A percentile compares a stretch with the other conserved stretches of the same genome.
Evolutionary conservation across 495 filamentous ascomycete species (phyloP).

Genomic region (Penicillium maclennaniae): DNA sequence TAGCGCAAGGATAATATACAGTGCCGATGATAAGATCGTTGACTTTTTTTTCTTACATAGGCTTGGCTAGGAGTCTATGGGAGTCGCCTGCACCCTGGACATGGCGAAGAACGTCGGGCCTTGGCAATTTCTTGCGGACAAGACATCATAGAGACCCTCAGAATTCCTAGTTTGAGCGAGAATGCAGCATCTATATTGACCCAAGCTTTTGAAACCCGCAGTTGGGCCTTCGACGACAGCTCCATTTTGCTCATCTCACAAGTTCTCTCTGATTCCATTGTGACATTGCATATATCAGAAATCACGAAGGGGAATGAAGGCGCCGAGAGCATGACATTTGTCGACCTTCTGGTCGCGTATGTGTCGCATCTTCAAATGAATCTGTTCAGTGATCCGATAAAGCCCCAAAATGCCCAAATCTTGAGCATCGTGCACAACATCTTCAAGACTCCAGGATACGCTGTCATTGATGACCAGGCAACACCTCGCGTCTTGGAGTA

Average conservation of each 20-base stretch:
- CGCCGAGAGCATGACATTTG: constrained; percentile 63
- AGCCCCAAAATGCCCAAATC: constrained; percentile 32
- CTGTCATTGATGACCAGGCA: constrained; percentile 72
- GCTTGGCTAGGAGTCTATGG: constrained; percentile 22
- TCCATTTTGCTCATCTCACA: constrained; percentile 27
- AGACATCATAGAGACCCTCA: constrained; percentile 29
- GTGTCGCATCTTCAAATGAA: constrained; percentile 33
- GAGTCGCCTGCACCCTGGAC: constrained; percentile 9
- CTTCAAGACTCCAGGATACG: constrained; percentile 65
- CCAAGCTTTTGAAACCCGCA: constrained; percentile 21
- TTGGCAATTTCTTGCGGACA: constrained; percentile 32
- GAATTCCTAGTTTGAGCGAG: constrained; percentile 19
- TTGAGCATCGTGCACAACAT: constrained; percentile 56
- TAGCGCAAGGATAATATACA: background rate
- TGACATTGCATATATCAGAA: constrained; percentile 33
- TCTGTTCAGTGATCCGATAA: constrained; percentile 28
- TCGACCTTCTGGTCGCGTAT: constrained; percentile 67
- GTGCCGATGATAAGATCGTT: background rate
- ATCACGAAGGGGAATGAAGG: constrained; percentile 59
- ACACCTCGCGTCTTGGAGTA: constrained; percentile 77
- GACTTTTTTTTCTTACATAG: constrained; percentile 1
- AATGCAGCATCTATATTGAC: constrained; percentile 22
- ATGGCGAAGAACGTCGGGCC: constrained; percentile 15
- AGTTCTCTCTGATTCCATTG: constrained; percentile 31
- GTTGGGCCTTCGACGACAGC: constrained; percentile 17